Evolutionary conservation across 768 basidiomycete genomes (phyloP).

Genomic region (Cystobasidium onofrii): DNA sequence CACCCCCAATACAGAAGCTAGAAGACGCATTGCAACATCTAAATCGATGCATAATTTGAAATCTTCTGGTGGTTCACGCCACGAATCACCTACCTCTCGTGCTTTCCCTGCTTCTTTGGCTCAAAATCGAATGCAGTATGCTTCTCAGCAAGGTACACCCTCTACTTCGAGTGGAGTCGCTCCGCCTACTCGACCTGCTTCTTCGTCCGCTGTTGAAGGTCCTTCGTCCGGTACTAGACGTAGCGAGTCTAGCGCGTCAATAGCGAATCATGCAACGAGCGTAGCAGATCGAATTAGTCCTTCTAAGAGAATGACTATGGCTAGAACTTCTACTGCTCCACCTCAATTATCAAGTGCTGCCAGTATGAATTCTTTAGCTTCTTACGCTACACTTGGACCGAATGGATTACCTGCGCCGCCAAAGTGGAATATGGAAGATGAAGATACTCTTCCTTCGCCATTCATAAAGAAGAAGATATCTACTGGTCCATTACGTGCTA

Average conservation of each 20-base stretch:
- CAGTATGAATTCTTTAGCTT: constrained; percentile 9
- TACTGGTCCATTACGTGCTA: constrained; percentile 9
- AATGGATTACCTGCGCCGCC: constrained; percentile 12
- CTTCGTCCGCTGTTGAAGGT: constrained; percentile 19
- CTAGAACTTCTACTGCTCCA: constrained; percentile 20
- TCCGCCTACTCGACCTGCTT: constrained; percentile 13
- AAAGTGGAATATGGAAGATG: constrained; percentile 30
- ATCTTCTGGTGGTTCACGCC: constrained; percentile 20
- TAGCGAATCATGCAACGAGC: not conserved
- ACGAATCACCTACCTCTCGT: constrained; percentile 24
- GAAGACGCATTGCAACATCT: constrained; percentile 22
- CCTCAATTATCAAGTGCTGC: constrained; percentile 22
- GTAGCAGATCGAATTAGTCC: not conserved
- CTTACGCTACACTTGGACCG: not conserved
- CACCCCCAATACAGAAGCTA: constrained; percentile 24
- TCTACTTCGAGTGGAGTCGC: not conserved
- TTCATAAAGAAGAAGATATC: constrained; percentile 36
- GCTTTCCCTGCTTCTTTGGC: constrained; percentile 14
- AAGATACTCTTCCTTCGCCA: constrained; percentile 33
- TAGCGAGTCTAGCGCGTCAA: constrained; percentile 2
- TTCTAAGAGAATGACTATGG: constrained; percentile 4
- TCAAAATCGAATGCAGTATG: not conserved
- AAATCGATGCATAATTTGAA: constrained; percentile 33
- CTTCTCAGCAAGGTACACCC: not conserved
- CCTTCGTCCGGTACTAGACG: not conserved